Evolutionary conservation across 1,284 basidiomycete species (phyloP).

Genomic region (Puccinia hordei): DNA sequence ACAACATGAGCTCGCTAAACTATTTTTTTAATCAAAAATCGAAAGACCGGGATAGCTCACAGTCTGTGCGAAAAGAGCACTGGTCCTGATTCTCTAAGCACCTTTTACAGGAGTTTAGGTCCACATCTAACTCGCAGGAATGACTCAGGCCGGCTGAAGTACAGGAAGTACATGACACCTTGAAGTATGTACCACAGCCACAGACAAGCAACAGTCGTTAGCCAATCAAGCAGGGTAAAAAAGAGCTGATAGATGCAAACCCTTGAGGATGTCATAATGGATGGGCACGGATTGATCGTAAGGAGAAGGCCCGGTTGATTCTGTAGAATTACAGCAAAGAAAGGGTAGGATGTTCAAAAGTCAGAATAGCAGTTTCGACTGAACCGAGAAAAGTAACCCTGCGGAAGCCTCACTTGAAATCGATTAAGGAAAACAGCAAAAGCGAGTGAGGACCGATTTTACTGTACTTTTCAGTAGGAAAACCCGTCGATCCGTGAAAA

Average conservation of each 20-base stretch:
- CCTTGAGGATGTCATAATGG: neutral
- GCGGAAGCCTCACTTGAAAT: neutral
- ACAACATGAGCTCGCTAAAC: neutral
- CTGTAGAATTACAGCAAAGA: neutral
- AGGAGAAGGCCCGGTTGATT: neutral
- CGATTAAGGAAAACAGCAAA: neutral
- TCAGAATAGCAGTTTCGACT: neutral
- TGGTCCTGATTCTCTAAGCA: neutral
- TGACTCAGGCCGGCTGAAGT: neutral
- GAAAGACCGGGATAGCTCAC: neutral
- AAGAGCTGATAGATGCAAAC: neutral
- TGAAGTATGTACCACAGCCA: neutral
- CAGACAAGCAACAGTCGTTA: neutral
- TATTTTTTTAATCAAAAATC: neutral
- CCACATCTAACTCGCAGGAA: neutral
- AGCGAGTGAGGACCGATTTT: neutral
- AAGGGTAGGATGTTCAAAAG: neutral
- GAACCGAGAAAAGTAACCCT: neutral
- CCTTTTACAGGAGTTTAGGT: neutral
- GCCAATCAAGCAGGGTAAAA: neutral
- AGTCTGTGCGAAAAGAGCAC: neutral
- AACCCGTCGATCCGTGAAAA: neutral
- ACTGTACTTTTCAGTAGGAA: neutral
- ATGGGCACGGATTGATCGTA: neutral
- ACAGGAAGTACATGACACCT: neutral